Evolutionary conservation across 2,329 filamentous ascomycete genomes (phyloP), one percentile per base, ranked within the genome.

Genomic region (Colletotrichum destructivum): DNA sequence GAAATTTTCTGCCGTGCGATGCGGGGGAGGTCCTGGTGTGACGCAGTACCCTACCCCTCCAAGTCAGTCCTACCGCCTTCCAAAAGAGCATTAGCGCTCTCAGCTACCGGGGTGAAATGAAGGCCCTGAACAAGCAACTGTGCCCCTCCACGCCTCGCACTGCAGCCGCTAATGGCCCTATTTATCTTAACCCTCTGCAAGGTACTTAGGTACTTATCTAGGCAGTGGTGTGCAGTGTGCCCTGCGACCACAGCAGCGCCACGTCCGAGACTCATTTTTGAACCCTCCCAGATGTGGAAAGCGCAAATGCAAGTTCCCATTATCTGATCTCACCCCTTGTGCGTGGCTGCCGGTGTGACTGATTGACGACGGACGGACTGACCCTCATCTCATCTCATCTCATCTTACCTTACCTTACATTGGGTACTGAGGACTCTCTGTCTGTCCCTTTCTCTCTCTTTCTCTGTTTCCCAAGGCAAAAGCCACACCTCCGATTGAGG

Each of bases 1-100:
- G 70, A 73, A 74, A 66, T 63, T 73, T 73, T 73, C 71, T 73
- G 73, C 71, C 73, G 47, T 61, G 67, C 40, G 62, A 52, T 61
- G 67, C 40, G 62, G 61, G 61, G 66, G 62, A 64, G 62, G 63
- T 73, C 44, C 35, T 60, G 60, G 56, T 61, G 49, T 74, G 73
- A 68, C 73, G 71, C 73, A 73, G 23, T 60, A 31, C 35, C 35
- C 35, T 11, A 66, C 55, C 61, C 26, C 57, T 54, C 70, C 31
- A 56, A 49, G 16, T 52, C 12, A 8, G 2, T 4, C 49, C 46
- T 54, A 74, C 73, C 73, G 73, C 73, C 61, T 70, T 38, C 61
- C 8, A 2, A 23, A 12, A 26, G 0, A 3, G 5, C 31, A 49
- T 18, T 8, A 38, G 31, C 18, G 15, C 6, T 46, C 13, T 7